Evolutionary conservation across 2,329 filamentous ascomycete species (phyloP), one percentile per base, ranked within the genome.

Genomic region (Diaporthe aspalathi): DNA sequence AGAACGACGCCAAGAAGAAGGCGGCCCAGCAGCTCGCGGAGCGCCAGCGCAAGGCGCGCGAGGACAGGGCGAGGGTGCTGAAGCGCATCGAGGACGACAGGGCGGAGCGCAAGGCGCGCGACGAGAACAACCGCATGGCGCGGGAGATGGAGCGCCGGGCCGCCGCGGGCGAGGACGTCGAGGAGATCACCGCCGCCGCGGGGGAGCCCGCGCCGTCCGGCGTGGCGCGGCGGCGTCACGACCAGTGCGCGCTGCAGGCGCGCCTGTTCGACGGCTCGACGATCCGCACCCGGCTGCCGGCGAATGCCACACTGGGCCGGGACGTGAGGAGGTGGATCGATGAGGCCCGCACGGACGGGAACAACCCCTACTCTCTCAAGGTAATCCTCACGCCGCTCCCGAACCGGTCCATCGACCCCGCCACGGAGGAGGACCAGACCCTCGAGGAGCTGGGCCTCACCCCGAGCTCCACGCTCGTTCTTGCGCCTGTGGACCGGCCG

Each of bases 241-340:
- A 80, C 47, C 75, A 79, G 73, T 90, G 89, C 74, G 88, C 91
- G 22, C 83, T 98, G 1, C 94, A 96, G 76, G 89, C 97, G 22
- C 89, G 95, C 9, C 85, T 97, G 0, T 93, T 97, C 70, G 94
- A 98, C 78, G 95, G 95, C 12, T 91, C 91, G 14, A 94, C 91
- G 1, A 88, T 98, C 22, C 90, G 94, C 50, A 88, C 86, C 4
- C 90, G 88, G 22, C 97, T 98, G 79, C 84, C 89, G 14, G 89
- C 90, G 27, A 83, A 83, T 2, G 85, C 88, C 8, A 92, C 88
- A 0, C 85, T 98, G 4, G 81, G 84, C 8, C 83, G 80, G 8
- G 88, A 93, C 53, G 91, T 98, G 1, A 88, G 95, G 9, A 82
- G 85, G 8, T 98, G 94, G 93, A 87, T 98, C 9, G 93, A 95